A percentile compares a stretch with the other conserved stretches of the same genome.
These are phyloP conservation scores for Pistacia vera DNA, from an alignment of 345 rosid genomes.

Conservation along the genomic window DNA sequence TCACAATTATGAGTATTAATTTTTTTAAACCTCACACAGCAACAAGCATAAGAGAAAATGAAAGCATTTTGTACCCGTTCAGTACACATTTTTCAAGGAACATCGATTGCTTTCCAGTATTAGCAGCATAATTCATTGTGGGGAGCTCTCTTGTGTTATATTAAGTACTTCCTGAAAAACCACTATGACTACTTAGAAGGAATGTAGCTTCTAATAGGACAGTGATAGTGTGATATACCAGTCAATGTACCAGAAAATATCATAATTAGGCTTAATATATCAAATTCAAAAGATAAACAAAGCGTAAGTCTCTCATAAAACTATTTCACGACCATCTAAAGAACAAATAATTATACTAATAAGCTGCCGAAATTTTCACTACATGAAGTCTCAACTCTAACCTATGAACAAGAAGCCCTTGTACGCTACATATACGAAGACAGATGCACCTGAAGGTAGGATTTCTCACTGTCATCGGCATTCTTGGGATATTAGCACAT, in stretches of 20 bases:
- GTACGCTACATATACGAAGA: neutral
- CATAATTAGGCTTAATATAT: neutral
- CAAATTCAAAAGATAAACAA: neutral
- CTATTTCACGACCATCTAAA: neutral
- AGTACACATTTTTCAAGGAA: conserved; percentile 69
- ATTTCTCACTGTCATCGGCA: conserved; percentile 38
- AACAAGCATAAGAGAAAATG: conserved; percentile 14
- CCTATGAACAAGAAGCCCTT: neutral
- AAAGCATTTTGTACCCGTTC: conserved; percentile 48
- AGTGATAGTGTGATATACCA: neutral
- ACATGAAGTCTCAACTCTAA: neutral
- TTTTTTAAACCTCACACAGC: conserved; percentile 10
- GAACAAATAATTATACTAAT: no score
- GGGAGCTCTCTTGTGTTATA: conserved; percentile 67
- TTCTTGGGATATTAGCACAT: conserved; percentile 68
- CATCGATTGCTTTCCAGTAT: conserved; percentile 71
- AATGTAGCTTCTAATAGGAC: neutral
- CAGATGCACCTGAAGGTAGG: conserved; percentile 53
- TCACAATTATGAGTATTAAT: neutral
- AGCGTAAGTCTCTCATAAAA: neutral
- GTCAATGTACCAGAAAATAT: neutral
- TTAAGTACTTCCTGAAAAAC: conserved; percentile 49
- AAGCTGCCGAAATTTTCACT: neutral
- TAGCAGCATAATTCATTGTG: conserved; percentile 71
- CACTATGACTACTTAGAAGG: conserved; percentile 1